Base-by-base conservation (phyloP, 2,329 filamentous ascomycete genomes). In the Trichothecium sympodiale region DNA sequence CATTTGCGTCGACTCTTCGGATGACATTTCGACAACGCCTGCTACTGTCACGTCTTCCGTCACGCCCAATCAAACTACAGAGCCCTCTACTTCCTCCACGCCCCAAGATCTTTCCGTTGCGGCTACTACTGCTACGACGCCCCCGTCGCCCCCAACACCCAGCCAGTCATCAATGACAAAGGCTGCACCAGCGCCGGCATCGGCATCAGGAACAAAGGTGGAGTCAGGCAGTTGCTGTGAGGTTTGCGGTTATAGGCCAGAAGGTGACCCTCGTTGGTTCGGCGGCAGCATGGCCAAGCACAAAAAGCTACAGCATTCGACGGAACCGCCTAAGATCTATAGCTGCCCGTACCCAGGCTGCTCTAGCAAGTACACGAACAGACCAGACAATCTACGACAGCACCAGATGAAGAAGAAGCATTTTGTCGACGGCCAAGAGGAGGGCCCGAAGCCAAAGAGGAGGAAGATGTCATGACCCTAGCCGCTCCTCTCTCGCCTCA, bases 241-340 rank as follows among this genome's bases (percentile, higher is more conserved):
- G 16, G 53, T 70, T 14, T 75, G 71, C 41, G 67, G 64, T 3
- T 74, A 74, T 51, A 59, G 67, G 8, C 71, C 71, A 2, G 70
- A 67, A 42, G 71, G 71, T 4, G 61, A 71, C 33, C 69, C 70
- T n/a, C 61, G 65, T 39, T 74, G 71, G 71, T 74, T 74, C 47
- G 64, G 64, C 31, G 69, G 69, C 5, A 72, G 67, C 48, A 71
- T 75, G 69, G 62, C 68, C 33, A 75, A 74, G 50, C 71, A 75
- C 48, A 71, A 60, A 55, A 71, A 67, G 48, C 54, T 67, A 39
- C 65, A 71, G 50, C 71, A 75, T 51, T 64, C 65, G 34, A 54
- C 54, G 10, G 59, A 55, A 3, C 66, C 65, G 26, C 64, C 67
- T 7, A 57, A 59, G 40, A 69, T 73, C 31, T 75, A 68, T 51